Conservation (phyloP, 2,329 filamentous ascomycete species). For the Huntiella abstrusa region DNA sequence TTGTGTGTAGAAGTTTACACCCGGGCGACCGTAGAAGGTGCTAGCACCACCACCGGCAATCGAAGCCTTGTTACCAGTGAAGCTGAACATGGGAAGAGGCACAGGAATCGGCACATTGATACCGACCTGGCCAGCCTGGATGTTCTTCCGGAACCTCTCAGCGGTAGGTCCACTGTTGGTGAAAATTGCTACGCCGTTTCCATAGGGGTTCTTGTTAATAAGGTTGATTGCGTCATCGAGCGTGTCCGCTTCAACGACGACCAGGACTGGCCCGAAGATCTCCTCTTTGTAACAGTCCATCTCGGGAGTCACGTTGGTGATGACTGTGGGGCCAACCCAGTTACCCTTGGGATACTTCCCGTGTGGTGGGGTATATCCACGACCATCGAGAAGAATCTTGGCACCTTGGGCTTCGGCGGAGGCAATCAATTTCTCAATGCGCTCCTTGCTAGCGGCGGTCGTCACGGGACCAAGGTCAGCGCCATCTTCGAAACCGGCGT, state of each 20-base stretch:
- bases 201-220: conserved; percentile 75
- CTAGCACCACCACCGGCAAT: conserved; percentile 80
- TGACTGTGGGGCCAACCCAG: conserved; percentile 68
- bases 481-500: conserved; percentile 65
- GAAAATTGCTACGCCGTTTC: conserved; percentile 74
- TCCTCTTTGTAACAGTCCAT: conserved; percentile 78
- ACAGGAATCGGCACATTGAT: conserved; percentile 70
- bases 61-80: conserved; percentile 70
- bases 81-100: conserved; percentile 52
- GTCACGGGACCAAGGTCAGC: conserved; percentile 72
- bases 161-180: conserved; percentile 61
- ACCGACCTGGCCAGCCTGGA: conserved; percentile 70
- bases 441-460: conserved; percentile 56
- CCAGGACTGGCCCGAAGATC: conserved; percentile 70
- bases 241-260: conserved; percentile 60
- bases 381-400: conserved; percentile 63
- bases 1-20: conserved; percentile 89
- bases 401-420: conserved; percentile 66
- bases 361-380: conserved; percentile 45
- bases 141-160: conserved; percentile 58
- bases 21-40: conserved; percentile 89
- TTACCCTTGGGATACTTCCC: conserved; percentile 56
- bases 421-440: conserved; percentile 58
- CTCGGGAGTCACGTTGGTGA: conserved; percentile 57
- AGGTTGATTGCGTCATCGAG: conserved; percentile 63